Base-by-base conservation (phyloP, 2,329 filamentous ascomycete genomes). In the Penicillium sp. region DNA sequence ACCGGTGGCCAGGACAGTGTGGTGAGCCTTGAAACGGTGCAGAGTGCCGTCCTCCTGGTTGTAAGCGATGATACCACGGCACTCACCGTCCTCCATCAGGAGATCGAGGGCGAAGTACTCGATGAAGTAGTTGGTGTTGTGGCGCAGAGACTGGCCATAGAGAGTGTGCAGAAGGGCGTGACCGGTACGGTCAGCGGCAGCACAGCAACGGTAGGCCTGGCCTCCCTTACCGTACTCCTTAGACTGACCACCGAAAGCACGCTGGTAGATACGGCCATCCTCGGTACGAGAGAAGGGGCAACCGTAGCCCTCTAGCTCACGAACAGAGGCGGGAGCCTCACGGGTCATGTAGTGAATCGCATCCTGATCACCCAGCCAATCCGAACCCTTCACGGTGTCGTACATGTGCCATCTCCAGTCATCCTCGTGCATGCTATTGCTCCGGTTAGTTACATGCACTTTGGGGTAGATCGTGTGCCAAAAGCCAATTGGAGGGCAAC, bases 331-430 rank as follows among this genome's bases (percentile, higher is more conserved):
- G 37, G 93, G 93, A 64, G 93, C 93, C 82, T 97, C 93, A 74
- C 93, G 87, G 73, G 93, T 97, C 93, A 97, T 97, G 84, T 97
- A 97, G 82, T 97, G 93, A 76, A 97, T 97, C 68, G 93, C 93
- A 77, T 97, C 93, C 81, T 97, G 93, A 80, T 97, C 93, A 79
- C 93, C 93, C 55, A 97, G 87, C 93, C 93, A 97, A 84, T 97
- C 93, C 68, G 92, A 96, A 68, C 93, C 93, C 85, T 97, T 97
- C 77, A 97, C 93, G 46, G 93, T 97, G 79, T 97, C 93, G 84
- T 97, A 97, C 93, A 97, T 97, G 82, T 97, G 93, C 93, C 93
- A 97, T 84, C 93, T 89, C 93, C 93, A 97, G 82, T 97, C 93
- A 75, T 97, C 93, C 83, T 94, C 87, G 85, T 97, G 93, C 93